Percentiles rank a stretch among this genome's conserved stretches.
Conservation (phyloP, 202 grass and related monocot genomes). For the Setaria italica region DNA sequence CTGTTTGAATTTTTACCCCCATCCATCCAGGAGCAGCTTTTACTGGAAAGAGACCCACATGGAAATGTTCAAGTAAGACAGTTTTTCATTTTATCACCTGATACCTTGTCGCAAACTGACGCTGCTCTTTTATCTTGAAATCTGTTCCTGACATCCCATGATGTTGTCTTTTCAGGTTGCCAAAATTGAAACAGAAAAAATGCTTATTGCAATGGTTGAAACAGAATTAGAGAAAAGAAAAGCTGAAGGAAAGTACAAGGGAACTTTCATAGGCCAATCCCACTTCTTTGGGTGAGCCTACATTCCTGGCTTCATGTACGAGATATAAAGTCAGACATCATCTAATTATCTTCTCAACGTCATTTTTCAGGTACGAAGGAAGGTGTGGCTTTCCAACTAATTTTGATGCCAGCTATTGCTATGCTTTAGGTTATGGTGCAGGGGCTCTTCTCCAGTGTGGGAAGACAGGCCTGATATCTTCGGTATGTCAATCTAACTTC, state of each 20-base stretch:
- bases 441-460: conserved; percentile 77
- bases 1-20: conserved; percentile 91
- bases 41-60: conserved; percentile 98
- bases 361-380: conserved; percentile 83
- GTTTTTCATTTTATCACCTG: neutral
- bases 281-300: conserved; percentile 93
- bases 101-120: neutral
- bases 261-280: conserved; percentile 85
- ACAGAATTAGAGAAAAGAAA: conserved; percentile 95
- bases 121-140: neutral
- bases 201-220: conserved; percentile 98
- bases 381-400: conserved; percentile 91
- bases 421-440: conserved; percentile 80
- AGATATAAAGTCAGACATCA: neutral
- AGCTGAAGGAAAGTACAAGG: conserved; percentile 69
- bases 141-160: neutral
- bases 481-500: conserved; percentile 48
- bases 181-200: conserved; percentile 99
- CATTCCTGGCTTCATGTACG: conserved; percentile 45
- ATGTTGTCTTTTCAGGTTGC: conserved; percentile 63
- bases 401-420: conserved; percentile 94
- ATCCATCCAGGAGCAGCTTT: conserved; percentile 89
- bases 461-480: conserved; percentile 89
- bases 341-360: conserved; percentile 7
- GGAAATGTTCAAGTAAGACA: conserved; percentile 93